Base-by-base conservation (phyloP, 306 rosid species). In the Trichosanthes truncata region DNA sequence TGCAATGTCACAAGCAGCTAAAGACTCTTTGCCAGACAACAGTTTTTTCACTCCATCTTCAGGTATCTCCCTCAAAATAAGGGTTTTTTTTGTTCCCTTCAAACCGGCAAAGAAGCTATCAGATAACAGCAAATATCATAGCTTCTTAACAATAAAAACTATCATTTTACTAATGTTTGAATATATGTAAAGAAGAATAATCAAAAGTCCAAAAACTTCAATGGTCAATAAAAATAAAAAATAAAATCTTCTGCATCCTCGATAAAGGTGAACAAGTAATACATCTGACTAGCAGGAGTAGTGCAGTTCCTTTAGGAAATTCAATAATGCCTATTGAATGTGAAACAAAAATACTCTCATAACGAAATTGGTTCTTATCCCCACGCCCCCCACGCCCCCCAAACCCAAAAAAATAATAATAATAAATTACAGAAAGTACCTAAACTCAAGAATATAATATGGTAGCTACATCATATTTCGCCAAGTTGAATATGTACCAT, bases 1-100 rank as follows among this genome's bases (percentile, higher is more conserved):
- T 43, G 97, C 99, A 51, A 95, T 86, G 80, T 91, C 99, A 82
- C 97, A 93, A 33, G 92, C 88, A 78, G 99, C 97, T 90, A 95
- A 85, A 84, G 97, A 89, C 81, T 91, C 99, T 86, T 91, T 95
- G 78, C 82, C 87, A 78, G 90, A 86, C 78, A 95, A 80, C 80
- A 95, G 59, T 81, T 77, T 91, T 55, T 59, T 52, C 49, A 93
- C 93, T 71, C 91, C 94, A 82, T 88, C 93, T 91, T 91, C 96
- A 25, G 99, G 92, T 78, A 95, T 91, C 84, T 95, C 99, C 84
- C 91, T 88, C 82, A 95, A 79, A 51, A 91, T 91, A 79, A 95
- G 87, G 76, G 88, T 90, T 79, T 89, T 95, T 82, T 86, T 89
- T 76, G 86, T 78, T 82, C 90, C 97, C 99, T 95, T 81, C 25